Evolutionary conservation across 1,284 basidiomycete species (phyloP), one percentile per base, ranked within the genome.

Genomic region (Anthracocystis panici-leucophaei): DNA sequence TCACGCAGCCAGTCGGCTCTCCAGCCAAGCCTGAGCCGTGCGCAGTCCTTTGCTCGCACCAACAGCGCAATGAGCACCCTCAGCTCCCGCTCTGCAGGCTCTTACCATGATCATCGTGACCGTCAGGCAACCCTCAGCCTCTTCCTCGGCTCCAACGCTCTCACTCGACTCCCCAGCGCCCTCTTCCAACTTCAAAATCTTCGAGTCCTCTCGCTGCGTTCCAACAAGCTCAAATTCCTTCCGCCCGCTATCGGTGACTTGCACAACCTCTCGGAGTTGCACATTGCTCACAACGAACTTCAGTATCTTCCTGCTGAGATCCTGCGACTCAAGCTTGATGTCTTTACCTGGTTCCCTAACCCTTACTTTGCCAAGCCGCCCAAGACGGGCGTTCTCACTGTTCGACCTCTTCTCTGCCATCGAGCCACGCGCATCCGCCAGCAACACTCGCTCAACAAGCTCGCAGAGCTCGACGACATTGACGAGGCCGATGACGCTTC

Each of bases 131-230:
- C 72, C 2, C 62, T 75, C 66, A 69, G 66, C 66, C 58, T 75
- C 63, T 75, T 75, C 35, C 60, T 75, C 23, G 66, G 58, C 35
- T 66, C 72, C 69, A 84, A 84, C 51, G 45, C 51, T 18, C 72
- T 84, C 42, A 80, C 74, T 16, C 57, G 57, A 7, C 68, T 84
- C 16, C 82, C 82, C 11, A 81, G 79, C 55, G 82, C 82, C 0
- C 75, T 84, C 40, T 84, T 84, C 58, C 75, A 80, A 42, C 70
- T 84, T 16, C 63, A 69, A 27, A 83, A 83, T 46, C 77, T 84
- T 11, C 70, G 76, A 42, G 82, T 83, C 42, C 71, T 84, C n/a
- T 81, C 80, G 12, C 56, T 84, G n/a, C 78, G 82, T 16, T 74
- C 78, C 45, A 84, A 84, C 70, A 75, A 75, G 25, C 75, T 84